Percentiles rank a stretch among this genome's conserved stretches.
phyloP scores from a whole-genome alignment of 2,329 filamentous ascomycete species.

The Ophiostoma angusticollis region DNA sequence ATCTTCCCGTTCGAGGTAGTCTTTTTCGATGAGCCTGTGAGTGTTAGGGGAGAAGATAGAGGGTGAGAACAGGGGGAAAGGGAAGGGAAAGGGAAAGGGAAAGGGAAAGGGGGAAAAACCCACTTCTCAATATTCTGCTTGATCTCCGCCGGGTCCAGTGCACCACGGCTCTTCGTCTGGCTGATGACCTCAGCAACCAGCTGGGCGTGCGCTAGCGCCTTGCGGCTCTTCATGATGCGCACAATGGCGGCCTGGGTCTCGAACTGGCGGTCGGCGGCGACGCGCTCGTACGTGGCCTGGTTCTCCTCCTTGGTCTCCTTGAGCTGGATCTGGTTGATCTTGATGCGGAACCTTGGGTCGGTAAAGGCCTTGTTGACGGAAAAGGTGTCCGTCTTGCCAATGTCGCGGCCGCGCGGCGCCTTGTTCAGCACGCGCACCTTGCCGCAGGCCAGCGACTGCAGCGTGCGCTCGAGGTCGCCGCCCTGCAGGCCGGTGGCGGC shows the following conservation, averaged over 20 bases:
- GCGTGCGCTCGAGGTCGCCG: constrained; percentile 70
- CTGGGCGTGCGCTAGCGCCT: constrained; percentile 74
- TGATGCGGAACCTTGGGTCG: constrained; percentile 78
- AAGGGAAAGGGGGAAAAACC: constrained; percentile 23
- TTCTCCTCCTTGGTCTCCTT: constrained; percentile 95
- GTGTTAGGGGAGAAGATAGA: not conserved
- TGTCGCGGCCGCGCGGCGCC: constrained; percentile 70
- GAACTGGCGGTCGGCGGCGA: constrained; percentile 80
- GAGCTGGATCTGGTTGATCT: constrained; percentile 97
- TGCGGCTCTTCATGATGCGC: constrained; percentile 89
- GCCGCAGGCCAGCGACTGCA: constrained; percentile 90
- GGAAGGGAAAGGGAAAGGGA: constrained; percentile 1
- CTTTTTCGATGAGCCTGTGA: constrained; percentile 72
- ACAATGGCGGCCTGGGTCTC: constrained; percentile 97
- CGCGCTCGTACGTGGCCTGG: constrained; percentile 80
- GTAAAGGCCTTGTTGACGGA: constrained; percentile 64
- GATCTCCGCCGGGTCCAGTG: constrained; percentile 73
- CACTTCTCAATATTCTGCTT: constrained; percentile 96
- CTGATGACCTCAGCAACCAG: constrained; percentile 86
- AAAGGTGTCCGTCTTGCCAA: constrained; percentile 69
- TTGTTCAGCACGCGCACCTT: constrained; percentile 77
- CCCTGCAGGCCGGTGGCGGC: constrained; percentile 62
- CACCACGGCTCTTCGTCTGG: constrained; percentile 74
- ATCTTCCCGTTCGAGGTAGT: constrained; percentile 75
- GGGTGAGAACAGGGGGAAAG: not conserved